Base-by-base conservation (phyloP, 495 filamentous ascomycete species). In the Letharia lupina region DNA sequence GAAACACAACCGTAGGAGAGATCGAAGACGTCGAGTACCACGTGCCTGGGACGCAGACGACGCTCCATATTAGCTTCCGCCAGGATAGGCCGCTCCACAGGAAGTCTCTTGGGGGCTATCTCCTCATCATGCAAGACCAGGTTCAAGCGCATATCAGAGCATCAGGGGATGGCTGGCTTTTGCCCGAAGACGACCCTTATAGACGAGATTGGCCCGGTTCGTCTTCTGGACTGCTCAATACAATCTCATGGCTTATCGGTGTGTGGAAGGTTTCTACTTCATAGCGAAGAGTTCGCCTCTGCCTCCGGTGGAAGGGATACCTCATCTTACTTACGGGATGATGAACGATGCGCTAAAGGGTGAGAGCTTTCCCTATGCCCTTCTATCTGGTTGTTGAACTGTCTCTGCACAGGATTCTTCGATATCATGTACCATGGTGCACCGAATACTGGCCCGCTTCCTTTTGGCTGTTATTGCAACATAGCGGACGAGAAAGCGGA, bases 381-480 rank as follows among this genome's bases (percentile, higher is more conserved):
- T 35, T 35, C 16, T 7, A 35, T 16, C 13, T 15, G 28, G 7
- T 16, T 56, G 18, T 35, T 56, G 31, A 56, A 15, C 28, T 3
- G 12, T 33, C 31, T 56, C 4, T 18, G 31, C 31, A 16, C 52
- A 56, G 52, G 52, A 33, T 18, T 56, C 12, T 56, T 56, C 52
- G 52, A 35, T 35, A 18, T 56, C 52, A 56, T 56, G 52, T 56
- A 56, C 31, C 4, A 16, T 31, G 52, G 52, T 56, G 13, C 5
- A 16, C 12, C 12, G 15, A 31, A 5, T 33, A 4, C 31, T 56
- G 33, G 6, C 54, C 54, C 54, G 33, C 31, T 57, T 37, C 54
- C 54, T 57, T 57, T 35, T 16, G 54, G 54, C 31, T 57, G 54
- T 20, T 57, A 57, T 16, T 57, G 31, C 54, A 57, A 57, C 20